A percentile compares a stretch with the other conserved stretches of the same genome.
Conservation (phyloP, 2,329 filamentous ascomycete genomes). For the Chaetomiaceae sp. region DNA sequence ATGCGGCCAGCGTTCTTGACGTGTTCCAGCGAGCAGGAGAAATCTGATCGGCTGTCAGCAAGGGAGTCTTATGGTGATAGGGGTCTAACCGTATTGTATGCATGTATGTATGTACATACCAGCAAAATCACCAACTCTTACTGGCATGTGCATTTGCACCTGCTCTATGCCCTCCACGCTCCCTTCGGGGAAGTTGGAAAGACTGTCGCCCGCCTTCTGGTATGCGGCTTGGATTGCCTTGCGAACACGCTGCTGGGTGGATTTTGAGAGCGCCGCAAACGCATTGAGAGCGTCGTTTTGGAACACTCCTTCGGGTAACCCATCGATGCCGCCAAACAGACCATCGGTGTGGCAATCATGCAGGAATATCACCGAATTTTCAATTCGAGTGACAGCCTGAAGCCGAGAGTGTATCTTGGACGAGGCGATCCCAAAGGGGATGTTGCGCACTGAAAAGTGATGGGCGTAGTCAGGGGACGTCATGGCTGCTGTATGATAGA, state of each 20-base stretch:
- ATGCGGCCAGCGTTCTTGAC: slow-evolving; percentile 10
- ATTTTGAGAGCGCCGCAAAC: neutral
- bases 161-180: neutral
- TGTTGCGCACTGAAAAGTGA: slow-evolving; percentile 6
- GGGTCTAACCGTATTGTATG: too few relatives aligned
- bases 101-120: too few relatives aligned
- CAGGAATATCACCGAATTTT: neutral
- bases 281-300: neutral
- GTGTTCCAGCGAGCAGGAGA: slow-evolving; percentile 4
- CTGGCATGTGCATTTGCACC: slow-evolving; percentile 8
- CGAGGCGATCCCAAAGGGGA: slow-evolving; percentile 7
- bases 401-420: neutral
- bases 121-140: slow-evolving; percentile 6
- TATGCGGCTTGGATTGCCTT: neutral
- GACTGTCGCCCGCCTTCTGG: neutral
- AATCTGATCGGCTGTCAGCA: neutral
- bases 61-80: neutral
- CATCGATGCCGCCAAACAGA: neutral
- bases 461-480: slow-evolving; percentile 3
- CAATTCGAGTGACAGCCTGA: neutral
- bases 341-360: neutral
- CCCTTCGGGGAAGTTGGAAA: neutral
- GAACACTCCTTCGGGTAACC: neutral
- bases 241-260: neutral
- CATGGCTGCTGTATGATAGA: neutral